Percentiles rank a stretch among this genome's conserved stretches.
Evolutionary conservation across 768 basidiomycete species (phyloP).

Genomic region (Epithele typhae): DNA sequence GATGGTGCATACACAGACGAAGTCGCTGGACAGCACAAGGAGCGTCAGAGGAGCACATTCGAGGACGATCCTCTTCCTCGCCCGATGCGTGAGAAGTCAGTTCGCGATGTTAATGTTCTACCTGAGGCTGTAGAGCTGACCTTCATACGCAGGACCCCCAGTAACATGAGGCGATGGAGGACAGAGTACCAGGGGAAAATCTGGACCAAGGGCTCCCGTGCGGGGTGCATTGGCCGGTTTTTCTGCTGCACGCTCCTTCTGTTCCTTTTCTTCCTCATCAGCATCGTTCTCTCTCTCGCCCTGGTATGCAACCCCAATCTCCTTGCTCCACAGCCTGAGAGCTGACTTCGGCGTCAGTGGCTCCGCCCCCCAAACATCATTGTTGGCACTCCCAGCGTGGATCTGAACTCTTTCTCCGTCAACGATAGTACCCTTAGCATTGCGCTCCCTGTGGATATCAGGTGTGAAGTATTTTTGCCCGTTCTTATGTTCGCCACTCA

Average conservation of each 20-base stretch:
- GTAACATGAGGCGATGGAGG: slow-evolving; percentile 31
- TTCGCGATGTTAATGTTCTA: neutral
- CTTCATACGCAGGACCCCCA: slow-evolving; percentile 15
- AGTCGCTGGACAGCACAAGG: slow-evolving; percentile 15
- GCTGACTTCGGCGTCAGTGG: slow-evolving; percentile 45
- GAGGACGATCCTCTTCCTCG: slow-evolving; percentile 17
- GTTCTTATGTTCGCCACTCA: slow-evolving; percentile 6
- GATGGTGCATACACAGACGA: slow-evolving; percentile 10
- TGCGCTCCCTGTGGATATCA: slow-evolving; percentile 61
- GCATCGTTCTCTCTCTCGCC: slow-evolving; percentile 61
- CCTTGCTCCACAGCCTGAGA: no score
- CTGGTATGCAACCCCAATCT: slow-evolving; percentile 45
- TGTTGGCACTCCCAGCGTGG: slow-evolving; percentile 40
- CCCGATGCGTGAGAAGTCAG: slow-evolving; percentile 21
- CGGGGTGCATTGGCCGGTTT: slow-evolving; percentile 61
- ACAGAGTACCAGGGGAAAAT: slow-evolving; percentile 55
- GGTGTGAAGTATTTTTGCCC: slow-evolving; percentile 40
- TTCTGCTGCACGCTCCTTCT: slow-evolving; percentile 74
- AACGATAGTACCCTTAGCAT: slow-evolving; percentile 43
- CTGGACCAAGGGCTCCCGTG: slow-evolving; percentile 67
- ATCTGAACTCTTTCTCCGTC: slow-evolving; percentile 33
- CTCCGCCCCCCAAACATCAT: slow-evolving; percentile 66
- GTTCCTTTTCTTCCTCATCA: slow-evolving; percentile 55
- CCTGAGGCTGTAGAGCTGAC: neutral
- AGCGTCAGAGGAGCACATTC: slow-evolving; percentile 14